Evolutionary conservation across 2,329 filamentous ascomycete species (phyloP).

Genomic region (Ophiostoma pallidulum): DNA sequence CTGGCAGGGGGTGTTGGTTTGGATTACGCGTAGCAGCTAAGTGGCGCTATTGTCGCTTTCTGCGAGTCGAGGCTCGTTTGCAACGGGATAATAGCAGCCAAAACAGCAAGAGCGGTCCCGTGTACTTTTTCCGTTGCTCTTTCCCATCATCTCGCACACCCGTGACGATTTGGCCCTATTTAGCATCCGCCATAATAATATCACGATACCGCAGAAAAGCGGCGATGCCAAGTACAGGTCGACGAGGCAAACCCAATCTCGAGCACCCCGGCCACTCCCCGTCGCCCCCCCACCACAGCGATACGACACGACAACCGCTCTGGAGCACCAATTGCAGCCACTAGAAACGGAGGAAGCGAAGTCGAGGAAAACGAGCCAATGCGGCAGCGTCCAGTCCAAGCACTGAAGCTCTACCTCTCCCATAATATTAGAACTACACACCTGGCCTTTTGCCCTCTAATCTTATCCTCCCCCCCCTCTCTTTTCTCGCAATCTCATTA

Average conservation of each 20-base stretch:
- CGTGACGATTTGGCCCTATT: no score
- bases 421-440: not conserved
- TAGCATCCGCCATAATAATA: no score
- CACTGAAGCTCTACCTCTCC: not conserved
- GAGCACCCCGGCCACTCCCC: not conserved
- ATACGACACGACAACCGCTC: slow-evolving; percentile 15
- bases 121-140: not conserved
- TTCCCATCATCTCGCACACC: no score
- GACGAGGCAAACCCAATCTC: not conserved
- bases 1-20: slow-evolving; percentile 1
- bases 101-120: not conserved
- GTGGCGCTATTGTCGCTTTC: not conserved
- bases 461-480: not conserved
- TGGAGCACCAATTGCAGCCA: slow-evolving; percentile 8
- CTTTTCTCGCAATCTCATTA: not conserved
- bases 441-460: slow-evolving; percentile 8
- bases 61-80: no score
- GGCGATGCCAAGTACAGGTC: no score
- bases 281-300: not conserved
- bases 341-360: not conserved
- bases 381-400: not conserved
- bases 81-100: no score
- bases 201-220: not conserved
- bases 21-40: slow-evolving; percentile 3
- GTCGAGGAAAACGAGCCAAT: slow-evolving; percentile 1